phyloP scores from a whole-genome alignment of 495 filamentous ascomycete species.

The Copromyces sp. region DNA sequence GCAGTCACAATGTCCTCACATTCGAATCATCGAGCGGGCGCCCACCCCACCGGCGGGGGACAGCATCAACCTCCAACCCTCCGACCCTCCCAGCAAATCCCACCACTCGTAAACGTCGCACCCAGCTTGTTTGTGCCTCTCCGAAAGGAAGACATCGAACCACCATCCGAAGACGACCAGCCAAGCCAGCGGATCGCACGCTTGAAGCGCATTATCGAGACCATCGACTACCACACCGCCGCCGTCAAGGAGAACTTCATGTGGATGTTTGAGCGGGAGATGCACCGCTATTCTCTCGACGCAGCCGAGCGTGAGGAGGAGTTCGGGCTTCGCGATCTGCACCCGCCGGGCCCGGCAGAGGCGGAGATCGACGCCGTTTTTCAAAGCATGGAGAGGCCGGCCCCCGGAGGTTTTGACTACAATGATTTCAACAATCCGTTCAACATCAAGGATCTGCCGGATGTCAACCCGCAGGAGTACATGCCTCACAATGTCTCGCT shows the following conservation, averaged over 20 bases:
- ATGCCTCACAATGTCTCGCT: slow-evolving; percentile 4
- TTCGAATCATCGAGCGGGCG: neutral
- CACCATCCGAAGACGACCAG: slow-evolving; percentile 4
- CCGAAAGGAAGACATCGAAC: slow-evolving; percentile 21
- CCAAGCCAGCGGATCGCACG: slow-evolving; percentile 23
- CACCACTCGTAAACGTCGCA: slow-evolving; percentile 20
- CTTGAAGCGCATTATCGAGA: slow-evolving; percentile 25
- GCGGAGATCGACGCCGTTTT: slow-evolving; percentile 19
- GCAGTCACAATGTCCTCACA: neutral
- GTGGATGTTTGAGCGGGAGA: slow-evolving; percentile 30
- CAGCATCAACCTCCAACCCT: neutral
- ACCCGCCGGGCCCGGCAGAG: neutral
- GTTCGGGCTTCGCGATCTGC: slow-evolving; percentile 31
- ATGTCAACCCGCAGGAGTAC: neutral
- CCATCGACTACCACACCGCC: slow-evolving; percentile 31
- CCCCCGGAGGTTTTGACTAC: slow-evolving; percentile 13
- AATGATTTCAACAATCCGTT: slow-evolving; percentile 5
- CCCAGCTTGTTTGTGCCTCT: slow-evolving; percentile 37
- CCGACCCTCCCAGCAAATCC: slow-evolving; percentile 20
- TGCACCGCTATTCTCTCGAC: slow-evolving; percentile 33
- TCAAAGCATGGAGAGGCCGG: slow-evolving; percentile 18
- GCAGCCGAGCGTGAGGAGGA: slow-evolving; percentile 49
- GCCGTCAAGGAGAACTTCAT: slow-evolving; percentile 33
- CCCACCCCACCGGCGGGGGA: neutral
- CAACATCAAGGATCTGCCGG: neutral